A percentile compares a stretch with the other conserved stretches of the same genome.
These are phyloP conservation scores for Auricularia auricula-judae DNA, from an alignment of 768 basidiomycete species.

Conservation along the genomic window DNA sequence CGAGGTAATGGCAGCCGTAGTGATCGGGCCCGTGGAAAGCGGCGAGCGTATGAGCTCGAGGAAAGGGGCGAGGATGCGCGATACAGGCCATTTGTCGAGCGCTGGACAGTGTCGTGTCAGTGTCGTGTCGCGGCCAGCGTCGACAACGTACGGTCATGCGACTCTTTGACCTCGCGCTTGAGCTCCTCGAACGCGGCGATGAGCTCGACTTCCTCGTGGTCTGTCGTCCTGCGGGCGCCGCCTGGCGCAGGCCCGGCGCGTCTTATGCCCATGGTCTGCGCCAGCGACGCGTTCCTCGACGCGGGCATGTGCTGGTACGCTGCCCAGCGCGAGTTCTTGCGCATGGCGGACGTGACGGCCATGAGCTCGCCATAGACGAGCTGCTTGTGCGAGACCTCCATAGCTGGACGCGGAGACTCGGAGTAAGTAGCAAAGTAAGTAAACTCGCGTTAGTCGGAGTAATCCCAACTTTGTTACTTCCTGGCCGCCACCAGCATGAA, in stretches of 20 bases:
- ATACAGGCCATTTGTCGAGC: slow-evolving; percentile 42
- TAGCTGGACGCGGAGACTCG: neutral
- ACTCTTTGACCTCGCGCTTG: slow-evolving; percentile 56
- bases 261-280: slow-evolving; percentile 63
- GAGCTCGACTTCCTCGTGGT: slow-evolving; percentile 67
- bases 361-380: slow-evolving; percentile 84
- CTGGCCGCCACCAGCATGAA: neutral
- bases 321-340: slow-evolving; percentile 96
- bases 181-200: slow-evolving; percentile 87
- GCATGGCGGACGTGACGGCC: slow-evolving; percentile 87
- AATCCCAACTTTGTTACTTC: neutral
- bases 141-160: slow-evolving; percentile 40
- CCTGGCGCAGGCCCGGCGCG: slow-evolving; percentile 40
- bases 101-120: slow-evolving; percentile 31
- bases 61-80: slow-evolving; percentile 72
- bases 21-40: slow-evolving; percentile 92
- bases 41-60: slow-evolving; percentile 89
- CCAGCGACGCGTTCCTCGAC: slow-evolving; percentile 53
- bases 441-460: neutral
- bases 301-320: slow-evolving; percentile 44
- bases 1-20: slow-evolving; percentile 82
- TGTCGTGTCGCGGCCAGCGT: neutral
- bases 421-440: neutral
- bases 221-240: slow-evolving; percentile 34
- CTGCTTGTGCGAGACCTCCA: slow-evolving; percentile 51